Conservation (phyloP, 2,329 filamentous ascomycete genomes). For the Ilyonectria mors-panacis region DNA sequence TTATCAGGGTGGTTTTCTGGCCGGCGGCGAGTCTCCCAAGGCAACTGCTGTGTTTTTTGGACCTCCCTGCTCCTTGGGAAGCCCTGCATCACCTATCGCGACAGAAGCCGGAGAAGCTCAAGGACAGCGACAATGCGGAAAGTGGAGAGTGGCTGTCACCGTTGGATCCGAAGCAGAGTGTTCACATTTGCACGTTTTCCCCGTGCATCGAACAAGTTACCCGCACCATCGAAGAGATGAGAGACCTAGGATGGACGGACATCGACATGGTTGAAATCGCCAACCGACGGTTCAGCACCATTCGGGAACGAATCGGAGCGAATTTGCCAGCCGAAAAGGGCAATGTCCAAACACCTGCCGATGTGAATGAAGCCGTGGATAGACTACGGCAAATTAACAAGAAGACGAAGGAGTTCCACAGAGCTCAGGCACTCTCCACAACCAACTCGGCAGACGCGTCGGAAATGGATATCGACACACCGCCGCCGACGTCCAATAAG, state of each 20-base stretch:
- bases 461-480: conserved; percentile 59
- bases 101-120: conserved; percentile 48
- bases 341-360: conserved; percentile 77
- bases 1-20: conserved; percentile 80
- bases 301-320: conserved; percentile 84
- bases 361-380: conserved; percentile 83
- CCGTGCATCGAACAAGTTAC: conserved; percentile 98
- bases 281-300: conserved; percentile 84
- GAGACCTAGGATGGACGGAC: conserved; percentile 87
- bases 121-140: conserved; percentile 40
- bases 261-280: conserved; percentile 94
- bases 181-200: conserved; percentile 93
- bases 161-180: conserved; percentile 79
- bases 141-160: conserved; percentile 66
- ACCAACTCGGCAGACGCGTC: conserved; percentile 49
- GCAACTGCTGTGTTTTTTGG: conserved; percentile 82
- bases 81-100: conserved; percentile 83
- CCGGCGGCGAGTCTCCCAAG: conserved; percentile 71
- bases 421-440: conserved; percentile 45
- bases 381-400: conserved; percentile 82
- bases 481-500: conserved; percentile 46
- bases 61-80: conserved; percentile 86
- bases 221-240: conserved; percentile 84
- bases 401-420: conserved; percentile 76
- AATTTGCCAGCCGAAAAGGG: conserved; percentile 76